A percentile compares a stretch with the other conserved stretches of the same genome.
phyloP scores from a whole-genome alignment of 345 rosid genomes.

The Trapa incisa region DNA sequence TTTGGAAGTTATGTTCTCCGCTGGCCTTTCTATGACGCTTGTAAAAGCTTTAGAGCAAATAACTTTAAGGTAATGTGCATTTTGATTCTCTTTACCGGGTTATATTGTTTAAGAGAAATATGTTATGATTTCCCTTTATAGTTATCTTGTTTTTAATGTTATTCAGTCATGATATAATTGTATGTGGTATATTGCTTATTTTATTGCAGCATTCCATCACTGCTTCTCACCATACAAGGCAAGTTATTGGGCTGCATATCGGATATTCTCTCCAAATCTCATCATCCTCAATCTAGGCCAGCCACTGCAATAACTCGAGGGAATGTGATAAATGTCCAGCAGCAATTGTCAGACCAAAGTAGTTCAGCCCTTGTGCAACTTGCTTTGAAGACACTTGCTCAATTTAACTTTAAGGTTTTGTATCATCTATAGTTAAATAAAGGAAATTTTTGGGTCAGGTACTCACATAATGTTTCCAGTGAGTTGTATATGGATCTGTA shows the following conservation, averaged over 20 bases:
- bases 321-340: slow-evolving; percentile 32
- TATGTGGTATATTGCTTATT: neutral
- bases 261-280: slow-evolving; percentile 69
- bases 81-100: neutral
- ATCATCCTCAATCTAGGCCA: slow-evolving; percentile 53
- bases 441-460: neutral
- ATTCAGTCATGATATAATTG: slow-evolving; percentile 21
- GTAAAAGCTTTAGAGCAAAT: slow-evolving; percentile 88
- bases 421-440: neutral
- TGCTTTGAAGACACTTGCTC: slow-evolving; percentile 91
- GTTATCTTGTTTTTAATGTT: slow-evolving; percentile 29
- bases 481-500: neutral
- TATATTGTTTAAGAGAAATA: neutral
- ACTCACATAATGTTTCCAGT: neutral
- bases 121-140: neutral
- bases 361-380: slow-evolving; percentile 76
- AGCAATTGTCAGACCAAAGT: slow-evolving; percentile 54
- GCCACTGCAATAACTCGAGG: slow-evolving; percentile 49
- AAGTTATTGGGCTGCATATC: slow-evolving; percentile 76
- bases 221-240: slow-evolving; percentile 75
- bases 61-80: slow-evolving; percentile 41
- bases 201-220: slow-evolving; percentile 72
- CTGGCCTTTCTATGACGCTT: slow-evolving; percentile 76
- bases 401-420: slow-evolving; percentile 70
- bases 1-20: slow-evolving; percentile 75